These are phyloP conservation scores for Euryodendron excelsum DNA, from an alignment of 148 eudicot species.

Conservation along the genomic window DNA sequence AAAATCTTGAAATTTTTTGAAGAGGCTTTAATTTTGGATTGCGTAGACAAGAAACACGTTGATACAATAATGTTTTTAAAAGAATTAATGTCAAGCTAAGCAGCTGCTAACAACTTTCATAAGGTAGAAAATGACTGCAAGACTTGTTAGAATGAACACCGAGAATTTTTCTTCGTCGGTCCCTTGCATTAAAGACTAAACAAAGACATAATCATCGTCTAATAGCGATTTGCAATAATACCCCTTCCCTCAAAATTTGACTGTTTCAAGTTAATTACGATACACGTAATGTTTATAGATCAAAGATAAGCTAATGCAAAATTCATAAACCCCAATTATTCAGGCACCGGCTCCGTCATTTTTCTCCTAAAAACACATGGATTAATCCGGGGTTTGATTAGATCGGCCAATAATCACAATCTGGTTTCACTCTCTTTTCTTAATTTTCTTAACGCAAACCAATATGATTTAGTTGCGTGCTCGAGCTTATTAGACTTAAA, in stretches of 20 bases:
- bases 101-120: not conserved
- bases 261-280: not conserved
- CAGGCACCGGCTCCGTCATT: not conserved
- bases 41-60: conserved; percentile 1
- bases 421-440: not conserved
- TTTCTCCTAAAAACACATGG: not conserved
- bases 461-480: conserved; percentile 10
- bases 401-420: not conserved
- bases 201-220: not conserved
- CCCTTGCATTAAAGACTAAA: not conserved
- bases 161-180: not conserved
- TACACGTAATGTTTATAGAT: not conserved
- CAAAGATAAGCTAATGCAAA: not conserved
- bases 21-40: too few species aligned
- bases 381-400: not conserved
- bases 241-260: not conserved
- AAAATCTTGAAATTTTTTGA: too few species aligned
- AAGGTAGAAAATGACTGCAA: conserved; percentile 1
- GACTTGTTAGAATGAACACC: not conserved
- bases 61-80: not conserved
- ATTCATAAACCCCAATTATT: not conserved
- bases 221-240: not conserved
- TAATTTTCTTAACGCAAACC: not conserved
- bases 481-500: not conserved
- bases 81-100: not conserved